Percentiles rank a stretch among this genome's conserved stretches.
Evolutionary conservation across 1,284 basidiomycete genomes (phyloP).

Genomic region (Tilletia horrida): DNA sequence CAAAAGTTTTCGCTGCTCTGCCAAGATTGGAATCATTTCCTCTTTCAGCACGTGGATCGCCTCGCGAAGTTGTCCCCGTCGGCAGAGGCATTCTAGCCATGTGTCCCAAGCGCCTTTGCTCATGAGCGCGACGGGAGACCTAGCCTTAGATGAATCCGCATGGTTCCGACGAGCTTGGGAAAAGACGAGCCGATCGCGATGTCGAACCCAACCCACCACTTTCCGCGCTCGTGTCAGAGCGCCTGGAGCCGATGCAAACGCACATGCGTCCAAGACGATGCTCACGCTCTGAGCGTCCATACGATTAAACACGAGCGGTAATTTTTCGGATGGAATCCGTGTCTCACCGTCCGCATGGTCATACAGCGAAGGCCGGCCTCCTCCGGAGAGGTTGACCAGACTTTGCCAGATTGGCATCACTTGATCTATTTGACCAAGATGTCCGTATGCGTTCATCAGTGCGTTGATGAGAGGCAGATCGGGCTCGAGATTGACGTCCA

Average conservation of each 20-base stretch:
- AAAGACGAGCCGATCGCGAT: neutral
- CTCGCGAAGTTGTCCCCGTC: neutral
- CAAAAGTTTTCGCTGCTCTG: neutral
- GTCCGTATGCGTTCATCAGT: slow-evolving; percentile 84
- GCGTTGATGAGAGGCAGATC: slow-evolving; percentile 77
- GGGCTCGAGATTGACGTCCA: slow-evolving; percentile 72
- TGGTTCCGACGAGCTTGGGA: neutral
- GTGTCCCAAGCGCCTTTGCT: slow-evolving; percentile 4
- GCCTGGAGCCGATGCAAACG: neutral
- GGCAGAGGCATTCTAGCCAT: neutral
- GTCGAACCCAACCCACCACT: slow-evolving; percentile 1
- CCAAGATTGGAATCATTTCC: slow-evolving; percentile 6
- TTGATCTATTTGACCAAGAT: slow-evolving; percentile 67
- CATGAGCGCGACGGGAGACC: neutral
- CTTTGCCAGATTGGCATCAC: slow-evolving; percentile 78
- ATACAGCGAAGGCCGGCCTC: slow-evolving; percentile 53
- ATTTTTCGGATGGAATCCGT: no score
- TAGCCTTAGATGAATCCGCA: neutral
- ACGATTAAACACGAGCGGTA: neutral
- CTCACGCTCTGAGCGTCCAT: slow-evolving; percentile 7
- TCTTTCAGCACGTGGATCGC: neutral
- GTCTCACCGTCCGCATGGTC: neutral
- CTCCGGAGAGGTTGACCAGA: slow-evolving; percentile 56
- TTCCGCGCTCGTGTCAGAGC: neutral
- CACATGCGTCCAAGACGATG: slow-evolving; percentile 11